These are phyloP conservation scores for Puccinia brachypodii DNA, from an alignment of 1,284 basidiomycete genomes.

Conservation along the genomic window DNA sequence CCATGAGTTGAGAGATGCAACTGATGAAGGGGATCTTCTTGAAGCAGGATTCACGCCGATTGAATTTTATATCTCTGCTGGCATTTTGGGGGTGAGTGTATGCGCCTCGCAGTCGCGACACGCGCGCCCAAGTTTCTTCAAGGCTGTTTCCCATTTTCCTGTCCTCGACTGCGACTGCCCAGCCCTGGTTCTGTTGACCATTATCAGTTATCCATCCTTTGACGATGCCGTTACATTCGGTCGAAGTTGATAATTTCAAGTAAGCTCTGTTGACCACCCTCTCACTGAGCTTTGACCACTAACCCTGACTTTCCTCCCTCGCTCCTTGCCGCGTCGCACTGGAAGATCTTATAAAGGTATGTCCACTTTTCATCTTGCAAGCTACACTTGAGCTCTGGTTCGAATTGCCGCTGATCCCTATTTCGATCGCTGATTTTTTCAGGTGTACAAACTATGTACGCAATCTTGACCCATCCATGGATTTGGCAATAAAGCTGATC, in stretches of 20 bases:
- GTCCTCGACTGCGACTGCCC: too few relatives aligned
- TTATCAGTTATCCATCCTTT: too few relatives aligned
- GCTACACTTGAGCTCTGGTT: not conserved
- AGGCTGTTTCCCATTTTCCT: too few relatives aligned
- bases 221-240: conserved; percentile 38
- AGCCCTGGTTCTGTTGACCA: too few relatives aligned
- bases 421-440: not conserved
- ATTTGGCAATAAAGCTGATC: conserved; percentile 5
- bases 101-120: too few relatives aligned
- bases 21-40: too few relatives aligned
- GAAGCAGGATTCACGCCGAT: too few relatives aligned
- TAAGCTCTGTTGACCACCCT: not conserved
- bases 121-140: too few relatives aligned
- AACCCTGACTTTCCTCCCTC: not conserved
- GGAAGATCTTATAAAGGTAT: conserved; percentile 42
- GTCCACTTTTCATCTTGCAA: not conserved
- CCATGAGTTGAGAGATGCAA: too few relatives aligned
- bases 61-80: too few relatives aligned
- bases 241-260: conserved; percentile 47
- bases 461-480: not conserved
- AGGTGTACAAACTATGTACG: conserved; percentile 23
- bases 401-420: not conserved
- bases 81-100: too few relatives aligned
- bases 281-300: not conserved
- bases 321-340: not conserved